Evolutionary conservation across 305 asterid genomes (phyloP).

Genomic region (Striga hermonthica): DNA sequence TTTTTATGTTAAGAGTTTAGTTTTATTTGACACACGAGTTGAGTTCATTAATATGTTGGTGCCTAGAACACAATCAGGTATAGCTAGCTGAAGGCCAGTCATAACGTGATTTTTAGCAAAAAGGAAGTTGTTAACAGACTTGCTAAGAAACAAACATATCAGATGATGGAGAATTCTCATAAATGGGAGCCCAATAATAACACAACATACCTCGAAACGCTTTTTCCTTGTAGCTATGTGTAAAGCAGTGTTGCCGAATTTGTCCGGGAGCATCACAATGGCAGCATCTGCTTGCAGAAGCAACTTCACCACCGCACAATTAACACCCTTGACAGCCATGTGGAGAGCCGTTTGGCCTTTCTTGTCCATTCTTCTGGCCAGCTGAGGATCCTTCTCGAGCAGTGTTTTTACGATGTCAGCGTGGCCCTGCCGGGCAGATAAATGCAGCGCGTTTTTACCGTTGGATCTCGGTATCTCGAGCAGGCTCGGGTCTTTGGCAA

Average conservation of each 20-base stretch:
- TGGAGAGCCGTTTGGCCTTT: conserved; percentile 89
- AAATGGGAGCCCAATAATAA: not conserved
- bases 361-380: conserved; percentile 77
- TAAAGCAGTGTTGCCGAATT: conserved; percentile 65
- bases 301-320: conserved; percentile 60
- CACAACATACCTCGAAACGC: conserved; percentile 57
- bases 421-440: conserved; percentile 88
- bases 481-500: conserved; percentile 59
- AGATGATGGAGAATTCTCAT: not conserved
- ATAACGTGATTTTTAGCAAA: too few species aligned
- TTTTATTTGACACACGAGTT: too few species aligned
- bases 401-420: conserved; percentile 59
- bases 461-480: conserved; percentile 68
- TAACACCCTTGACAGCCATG: conserved; percentile 82
- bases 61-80: too few species aligned
- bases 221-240: conserved; percentile 82
- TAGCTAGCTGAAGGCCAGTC: too few species aligned
- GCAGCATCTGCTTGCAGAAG: conserved; percentile 81
- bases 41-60: too few species aligned
- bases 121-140: not conserved
- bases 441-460: conserved; percentile 74
- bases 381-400: conserved; percentile 67
- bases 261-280: conserved; percentile 81
- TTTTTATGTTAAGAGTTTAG: too few species aligned
- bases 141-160: not conserved